Evolutionary conservation across 176 grass and related monocot genomes (phyloP), one percentile per base, ranked within the genome.

Genomic region (Carex kokanica): DNA sequence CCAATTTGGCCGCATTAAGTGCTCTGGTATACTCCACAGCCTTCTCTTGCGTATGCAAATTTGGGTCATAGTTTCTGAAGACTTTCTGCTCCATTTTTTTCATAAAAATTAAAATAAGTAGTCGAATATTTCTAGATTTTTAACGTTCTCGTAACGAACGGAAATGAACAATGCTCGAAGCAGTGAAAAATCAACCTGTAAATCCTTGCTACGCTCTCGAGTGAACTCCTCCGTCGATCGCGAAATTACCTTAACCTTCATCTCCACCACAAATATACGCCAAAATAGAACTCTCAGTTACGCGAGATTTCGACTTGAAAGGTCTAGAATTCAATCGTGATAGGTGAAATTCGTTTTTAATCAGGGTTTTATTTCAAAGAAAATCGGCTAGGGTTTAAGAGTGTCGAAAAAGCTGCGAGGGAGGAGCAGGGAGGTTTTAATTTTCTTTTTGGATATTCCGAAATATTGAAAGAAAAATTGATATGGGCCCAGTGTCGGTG

Each of bases 221-320:
- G 96, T 99, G 89, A 99, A 95, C 8, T 99, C 96, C 24, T 95
- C 93, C 5, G 93, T 90, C 40, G 89, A 88, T 36, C 93, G 93
- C 43, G 93, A 99, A 68, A 99, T 96, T 86, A 90, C 81, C 89
- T 99, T 99, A 79, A 93, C 86, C 97, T 83, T 99, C 97, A 96
- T 99, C 74, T 47, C 16, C 16, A 25, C 21, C 45, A 14, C 43
- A 31, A 25, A 31, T 34, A 24, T 74, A 27, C 11, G 45, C 45
- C 45, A 14, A 47, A 45, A 13, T 24, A 51, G 70, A 52, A 74
- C 70, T 52, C 70, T 23, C 43, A 12, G 69, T 17, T 74, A 43
- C 52, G 70, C 29, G 4, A 61, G 59, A 36, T 67, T 67, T 67
- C 14, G 5, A 36, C 29, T 67, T 16, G 5, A 64, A 13, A 64